Base-by-base conservation (phyloP, 306 rosid genomes). In the Malus sieversii region DNA sequence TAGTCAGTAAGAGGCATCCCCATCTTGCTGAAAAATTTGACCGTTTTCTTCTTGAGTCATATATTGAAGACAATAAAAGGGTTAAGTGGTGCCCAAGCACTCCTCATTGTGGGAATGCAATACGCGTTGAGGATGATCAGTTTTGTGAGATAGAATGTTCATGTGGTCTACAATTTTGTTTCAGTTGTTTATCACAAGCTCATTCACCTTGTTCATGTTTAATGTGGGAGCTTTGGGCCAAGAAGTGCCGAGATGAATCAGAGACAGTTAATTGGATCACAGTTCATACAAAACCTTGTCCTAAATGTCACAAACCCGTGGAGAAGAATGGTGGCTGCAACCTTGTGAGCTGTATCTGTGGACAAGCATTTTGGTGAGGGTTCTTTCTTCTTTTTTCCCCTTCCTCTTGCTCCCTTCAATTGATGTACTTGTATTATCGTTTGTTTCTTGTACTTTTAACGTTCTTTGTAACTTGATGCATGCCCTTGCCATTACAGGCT, bases 291-390 rank as follows among this genome's bases (percentile, higher is more conserved):
- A 96, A 96, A 80, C 85, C 96, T 66, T 96, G 99, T 60, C 99
- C 99, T 4, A 90, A 92, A 85, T 96, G 99, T 81, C 96, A 85
- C 85, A 96, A 96, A 86, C 88, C 92, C 1, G 99, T 96, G 70
- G 98, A 96, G 89, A 96, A 96, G 87, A 96, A 92, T 71, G 99
- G 99, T 81, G 99, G 99, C 68, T 96, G 99, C 90, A 96, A 96
- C 81, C 91, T 89, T 74, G 99, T 96, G 74, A 87, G 96, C 77
- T 95, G 99, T 79, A 92, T 92, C 71, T 96, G 98, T 78, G 98
- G 99, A 27, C 98, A 89, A 85, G 82, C 97, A 70, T 96, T 96
- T 88, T 96, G 99, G 99, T 96, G 82, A 80, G 94, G n/a, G 12
- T 75, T 65, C 38, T 52, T 46, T 15, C 13, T 65, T 74, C 59